Percentiles rank a stretch among this genome's conserved stretches.
Evolutionary conservation across 805 yeast genomes (phyloP).

Genomic region (Zygosaccharomyces siamensis): DNA sequence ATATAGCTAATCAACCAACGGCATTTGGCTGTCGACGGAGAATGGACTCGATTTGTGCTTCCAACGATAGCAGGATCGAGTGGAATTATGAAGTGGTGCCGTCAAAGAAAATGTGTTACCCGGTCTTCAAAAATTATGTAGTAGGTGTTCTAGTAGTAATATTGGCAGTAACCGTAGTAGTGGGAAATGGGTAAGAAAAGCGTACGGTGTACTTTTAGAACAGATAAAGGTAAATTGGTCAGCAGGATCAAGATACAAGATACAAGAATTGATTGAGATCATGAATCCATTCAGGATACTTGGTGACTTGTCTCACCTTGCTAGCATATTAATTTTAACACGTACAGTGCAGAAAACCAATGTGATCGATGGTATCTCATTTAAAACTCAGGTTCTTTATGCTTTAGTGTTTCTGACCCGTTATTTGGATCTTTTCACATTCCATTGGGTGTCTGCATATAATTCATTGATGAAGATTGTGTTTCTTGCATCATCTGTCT

Average conservation of each 20-base stretch:
- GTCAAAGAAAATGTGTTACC: background rate
- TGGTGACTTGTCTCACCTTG: constrained; percentile 76
- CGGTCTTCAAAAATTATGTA: background rate
- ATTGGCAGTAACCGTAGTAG: background rate
- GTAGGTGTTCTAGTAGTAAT: background rate
- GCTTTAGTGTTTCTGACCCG: constrained; percentile 67
- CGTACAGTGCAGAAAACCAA: constrained; percentile 59
- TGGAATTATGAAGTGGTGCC: too few species aligned
- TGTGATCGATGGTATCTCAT: constrained; percentile 78
- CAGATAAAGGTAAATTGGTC: background rate
- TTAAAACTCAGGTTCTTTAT: constrained; percentile 83
- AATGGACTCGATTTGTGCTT: too few species aligned
- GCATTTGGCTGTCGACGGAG: too few species aligned
- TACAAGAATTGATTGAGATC: background rate
- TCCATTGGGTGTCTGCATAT: constrained; percentile 60
- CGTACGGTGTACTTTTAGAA: background rate
- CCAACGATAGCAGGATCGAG: too few species aligned
- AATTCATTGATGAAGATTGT: constrained; percentile 76
- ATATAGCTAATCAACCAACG: too few species aligned
- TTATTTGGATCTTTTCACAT: constrained; percentile 53
- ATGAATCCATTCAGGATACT: constrained; percentile 15
- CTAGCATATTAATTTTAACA: constrained; percentile 70
- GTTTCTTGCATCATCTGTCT: constrained; percentile 69
- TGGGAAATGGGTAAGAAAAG: background rate
- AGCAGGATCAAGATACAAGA: background rate